Percentiles rank a stretch among this genome's conserved stretches.
Conservation (phyloP, 2,329 filamentous ascomycete genomes). For the Stachybotrys chlorohalonatus region DNA sequence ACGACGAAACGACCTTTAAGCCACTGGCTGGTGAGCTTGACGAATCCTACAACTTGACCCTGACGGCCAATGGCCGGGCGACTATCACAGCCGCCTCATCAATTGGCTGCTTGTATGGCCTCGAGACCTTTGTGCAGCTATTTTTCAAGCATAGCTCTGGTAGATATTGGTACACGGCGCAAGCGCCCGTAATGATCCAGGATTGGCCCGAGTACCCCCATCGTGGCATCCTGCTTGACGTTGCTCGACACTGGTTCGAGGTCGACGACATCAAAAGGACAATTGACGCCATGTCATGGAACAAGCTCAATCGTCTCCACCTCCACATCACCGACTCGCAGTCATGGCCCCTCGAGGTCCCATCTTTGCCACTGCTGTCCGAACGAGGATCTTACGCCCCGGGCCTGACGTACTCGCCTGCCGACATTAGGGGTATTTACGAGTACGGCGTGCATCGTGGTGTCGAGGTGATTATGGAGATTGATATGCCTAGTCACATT, state of each 20-base stretch:
- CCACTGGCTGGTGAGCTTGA: conserved; percentile 56
- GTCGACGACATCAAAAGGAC: conserved; percentile 60
- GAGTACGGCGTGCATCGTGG: conserved; percentile 56
- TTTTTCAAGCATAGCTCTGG: conserved; percentile 63
- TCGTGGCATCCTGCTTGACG: conserved; percentile 72
- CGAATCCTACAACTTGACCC: conserved; percentile 63
- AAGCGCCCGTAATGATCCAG: conserved; percentile 61
- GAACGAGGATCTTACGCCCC: conserved; percentile 64
- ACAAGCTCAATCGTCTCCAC: conserved; percentile 77
- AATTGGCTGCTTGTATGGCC: conserved; percentile 60
- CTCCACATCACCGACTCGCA: conserved; percentile 77
- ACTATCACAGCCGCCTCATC: conserved; percentile 57
- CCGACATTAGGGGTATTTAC: conserved; percentile 58
- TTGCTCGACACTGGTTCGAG: conserved; percentile 63
- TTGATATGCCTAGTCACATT: conserved; percentile 53
- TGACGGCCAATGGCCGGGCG: conserved; percentile 49
- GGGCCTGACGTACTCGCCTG: conserved; percentile 57
- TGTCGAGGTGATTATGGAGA: conserved; percentile 51
- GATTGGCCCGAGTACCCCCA: conserved; percentile 69
- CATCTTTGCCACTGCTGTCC: conserved; percentile 59
- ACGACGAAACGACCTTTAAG: conserved; percentile 49
- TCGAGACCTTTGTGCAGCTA: conserved; percentile 71
- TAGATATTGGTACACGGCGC: conserved; percentile 53
- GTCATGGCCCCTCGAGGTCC: conserved; percentile 78
- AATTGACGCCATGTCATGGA: conserved; percentile 68